Percentiles rank a stretch among this genome's conserved stretches.
Evolutionary conservation across 306 rosid genomes (phyloP).

Genomic region (Canavalia ensiformis): DNA sequence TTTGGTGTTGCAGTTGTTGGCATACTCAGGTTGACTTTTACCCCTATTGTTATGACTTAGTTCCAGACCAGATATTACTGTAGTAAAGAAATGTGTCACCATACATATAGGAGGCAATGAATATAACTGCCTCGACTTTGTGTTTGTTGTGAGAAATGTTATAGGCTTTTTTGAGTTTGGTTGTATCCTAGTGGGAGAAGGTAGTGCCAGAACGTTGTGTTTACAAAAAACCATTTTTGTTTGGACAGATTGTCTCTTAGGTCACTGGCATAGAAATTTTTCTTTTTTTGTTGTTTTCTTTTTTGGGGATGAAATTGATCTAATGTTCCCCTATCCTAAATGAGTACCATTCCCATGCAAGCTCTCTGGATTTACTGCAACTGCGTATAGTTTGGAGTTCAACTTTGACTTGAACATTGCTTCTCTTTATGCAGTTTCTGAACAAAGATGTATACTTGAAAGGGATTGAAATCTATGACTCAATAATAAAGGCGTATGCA

Average conservation of each 20-base stretch:
- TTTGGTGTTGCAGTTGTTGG: constrained; percentile 2
- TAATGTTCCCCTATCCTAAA: background rate
- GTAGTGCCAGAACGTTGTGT: background rate
- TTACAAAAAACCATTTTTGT: background rate
- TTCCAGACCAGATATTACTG: background rate
- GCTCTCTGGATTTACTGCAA: background rate
- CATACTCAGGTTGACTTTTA: background rate
- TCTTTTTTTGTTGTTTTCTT: background rate
- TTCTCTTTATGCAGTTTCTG: constrained; percentile 67
- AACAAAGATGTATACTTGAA: constrained; percentile 83
- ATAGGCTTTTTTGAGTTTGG: constrained; percentile 9
- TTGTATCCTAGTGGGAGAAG: constrained; percentile 14
- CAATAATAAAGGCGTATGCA: constrained; percentile 72
- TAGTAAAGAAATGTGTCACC: background rate
- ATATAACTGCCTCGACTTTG: background rate
- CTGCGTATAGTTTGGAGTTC: too few relatives aligned
- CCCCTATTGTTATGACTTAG: constrained; percentile 11
- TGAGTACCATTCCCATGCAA: background rate
- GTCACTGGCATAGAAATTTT: too few relatives aligned
- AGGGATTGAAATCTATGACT: constrained; percentile 73
- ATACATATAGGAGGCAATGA: background rate
- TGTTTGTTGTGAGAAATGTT: background rate
- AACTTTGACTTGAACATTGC: constrained; percentile 31
- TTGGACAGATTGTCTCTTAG: background rate
- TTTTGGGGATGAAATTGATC: background rate